phyloP scores from a whole-genome alignment of 2,329 filamentous ascomycete species.

The Magnaporthiopsis incrustans region DNA sequence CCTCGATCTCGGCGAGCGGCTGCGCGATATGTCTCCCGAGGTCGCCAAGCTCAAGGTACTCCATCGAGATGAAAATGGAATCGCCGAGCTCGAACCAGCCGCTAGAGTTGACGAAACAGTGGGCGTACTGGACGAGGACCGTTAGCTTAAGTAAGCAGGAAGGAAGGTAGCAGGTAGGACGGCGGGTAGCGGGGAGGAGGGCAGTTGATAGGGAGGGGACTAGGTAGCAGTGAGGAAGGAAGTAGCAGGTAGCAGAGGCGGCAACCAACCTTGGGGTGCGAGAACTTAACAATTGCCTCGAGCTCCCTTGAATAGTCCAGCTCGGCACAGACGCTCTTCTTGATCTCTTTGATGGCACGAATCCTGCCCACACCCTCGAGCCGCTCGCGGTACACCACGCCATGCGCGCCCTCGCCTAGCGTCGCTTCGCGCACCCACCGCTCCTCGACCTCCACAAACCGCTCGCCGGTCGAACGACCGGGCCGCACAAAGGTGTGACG shows the following conservation, averaged over 20 bases:
- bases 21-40: slow-evolving; percentile 10
- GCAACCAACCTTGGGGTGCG: background rate
- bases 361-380: background rate
- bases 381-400: slow-evolving; percentile 6
- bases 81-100: slow-evolving; percentile 16
- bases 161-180: background rate
- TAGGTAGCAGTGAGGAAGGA: too few relatives aligned
- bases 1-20: slow-evolving; percentile 11
- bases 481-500: background rate
- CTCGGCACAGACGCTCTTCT: background rate
- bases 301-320: slow-evolving; percentile 5
- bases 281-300: slow-evolving; percentile 9
- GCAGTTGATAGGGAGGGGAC: too few relatives aligned
- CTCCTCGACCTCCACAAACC: background rate
- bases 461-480: background rate
- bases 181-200: background rate
- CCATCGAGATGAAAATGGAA: slow-evolving; percentile 17
- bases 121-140: slow-evolving; percentile 9
- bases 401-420: slow-evolving; percentile 2
- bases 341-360: slow-evolving; percentile 5
- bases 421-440: background rate
- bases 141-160: background rate
- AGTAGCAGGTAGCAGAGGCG: too few relatives aligned
- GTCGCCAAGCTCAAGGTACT: slow-evolving; percentile 17
- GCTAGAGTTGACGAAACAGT: slow-evolving; percentile 15